Base-by-base conservation (phyloP, 2,329 filamentous ascomycete genomes). In the Fusarium ambrosium region DNA sequence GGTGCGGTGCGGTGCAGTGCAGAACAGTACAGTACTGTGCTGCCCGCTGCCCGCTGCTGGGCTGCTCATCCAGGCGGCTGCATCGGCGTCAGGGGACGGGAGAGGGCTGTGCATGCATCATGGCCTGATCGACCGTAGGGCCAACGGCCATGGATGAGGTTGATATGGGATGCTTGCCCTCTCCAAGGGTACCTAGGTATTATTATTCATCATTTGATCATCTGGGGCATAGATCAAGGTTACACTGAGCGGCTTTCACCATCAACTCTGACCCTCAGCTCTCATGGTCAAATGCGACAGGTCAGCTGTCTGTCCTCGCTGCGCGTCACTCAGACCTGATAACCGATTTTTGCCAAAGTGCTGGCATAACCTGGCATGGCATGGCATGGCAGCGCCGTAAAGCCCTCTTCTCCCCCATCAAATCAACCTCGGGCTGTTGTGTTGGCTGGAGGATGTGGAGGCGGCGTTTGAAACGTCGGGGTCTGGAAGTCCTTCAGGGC, bases 401-500 rank as follows among this genome's bases (percentile, higher is more conserved):
- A 55, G 63, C 34, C 29, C 32, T 39, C 22, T 63, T 39, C 56
- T 60, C 60, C 56, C 53, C 62, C 48, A 58, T 63, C 63, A 75
- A 62, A 58, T 66, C 63, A 75, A 62, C 34, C 68, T 67, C 75
- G 64, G 68, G 18, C 22, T 41, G 65, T 43, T 72, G 72, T 48
- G 72, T 59, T 73, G 70, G 75, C 68, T 64, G 56, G 64, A 53
- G 39, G 67, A 76, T 76, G 77, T 77, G 77, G 75, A 79, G 77
- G 76, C 68, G 63, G 60, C 67, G 73, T 74, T 72, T 66, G 69
- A 79, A 79, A 79, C 77, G 73, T 76, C 68, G 67, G 67, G 76
- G 71, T 71, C 69, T 67, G 64, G 64, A 68, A 39, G 73, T 70
- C 68, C 34, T 48, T 75, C 62, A 71, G 60, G 66, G 64, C 69